Evolutionary conservation across 139 green algal species (phyloP), one percentile per base, ranked within the genome.

Genomic region (Desmodesmus armatus): DNA sequence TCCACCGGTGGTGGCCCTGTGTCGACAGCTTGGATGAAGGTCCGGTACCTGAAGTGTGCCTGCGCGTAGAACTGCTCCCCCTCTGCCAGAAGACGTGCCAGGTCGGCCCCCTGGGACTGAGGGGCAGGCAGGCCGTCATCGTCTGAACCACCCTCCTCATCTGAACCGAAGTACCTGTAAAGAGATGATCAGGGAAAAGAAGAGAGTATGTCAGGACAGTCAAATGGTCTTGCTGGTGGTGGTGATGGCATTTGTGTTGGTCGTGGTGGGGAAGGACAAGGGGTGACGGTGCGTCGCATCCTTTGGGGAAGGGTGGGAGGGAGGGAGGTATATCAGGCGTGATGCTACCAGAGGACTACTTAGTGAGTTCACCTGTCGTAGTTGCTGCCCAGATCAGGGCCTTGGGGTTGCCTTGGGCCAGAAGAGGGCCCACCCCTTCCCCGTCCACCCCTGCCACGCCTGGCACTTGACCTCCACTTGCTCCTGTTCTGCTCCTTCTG

Each of bases 21-120:
- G 3, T 84, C 62, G 3, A 66, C 27, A 21, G 60, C 40, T 13
- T 63, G 13, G 13, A 84, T 40, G 62, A 77, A 84, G 78, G 62
- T 84, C 17, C 78, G 47, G 47, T 88, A 86, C 21, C 87, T 63
- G 71, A 71, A 88, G 60, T 81, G 82, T 3, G 82, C 78, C 53
- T 90, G 87, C 2, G 51, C 74, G 71, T 87, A 90, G 41, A 87
- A 76, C 33, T 83, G 66, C 17, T 88, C 77, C 19, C 40, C 47
- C 25, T 88, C 87, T 49, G 55, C 70, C 58, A 90, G 78, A 60
- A 90, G 29, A 58, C 53, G 43, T 47, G 53, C 87, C 2, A 88
- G 62, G 78, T 90, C 87, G 31, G 87, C 87, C 0, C 87, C 87
- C 33, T 86, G 66, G 33, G 82, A 88, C 29, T 76, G 76, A 2